Evolutionary conservation across 1,284 basidiomycete genomes (phyloP).

Genomic region (Pisolithus thermaeus): DNA sequence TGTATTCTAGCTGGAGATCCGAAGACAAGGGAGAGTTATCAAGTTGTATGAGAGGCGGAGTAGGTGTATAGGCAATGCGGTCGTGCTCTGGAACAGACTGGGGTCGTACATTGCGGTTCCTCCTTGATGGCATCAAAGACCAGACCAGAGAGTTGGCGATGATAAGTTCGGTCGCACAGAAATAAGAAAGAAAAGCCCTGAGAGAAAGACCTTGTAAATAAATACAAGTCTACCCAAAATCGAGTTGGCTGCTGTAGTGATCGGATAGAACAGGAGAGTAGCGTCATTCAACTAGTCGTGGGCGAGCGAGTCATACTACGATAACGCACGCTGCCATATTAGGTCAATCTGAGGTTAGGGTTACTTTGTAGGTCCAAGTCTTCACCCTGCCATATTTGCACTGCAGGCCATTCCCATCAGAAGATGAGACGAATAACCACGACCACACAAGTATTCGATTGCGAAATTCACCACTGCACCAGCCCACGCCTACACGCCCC

Average conservation of each 20-base stretch:
- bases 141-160: not conserved
- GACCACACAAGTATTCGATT: no score
- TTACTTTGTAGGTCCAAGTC: no score
- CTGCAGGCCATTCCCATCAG: no score
- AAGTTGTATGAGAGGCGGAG: conserved; percentile 26
- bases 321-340: no score
- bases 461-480: no score
- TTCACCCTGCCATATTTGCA: no score
- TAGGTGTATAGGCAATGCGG: conserved; percentile 17
- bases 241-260: conserved; percentile 3
- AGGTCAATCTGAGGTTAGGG: no score
- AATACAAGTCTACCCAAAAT: conserved; percentile 26
- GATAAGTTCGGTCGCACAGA: conserved; percentile 11
- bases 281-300: no score
- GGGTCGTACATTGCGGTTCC: conserved; percentile 18
- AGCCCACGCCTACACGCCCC: no score
- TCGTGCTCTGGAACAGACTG: conserved; percentile 18
- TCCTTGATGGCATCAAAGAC: conserved; percentile 27
- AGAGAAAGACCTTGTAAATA: conserved; percentile 26
- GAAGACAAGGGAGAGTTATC: conserved; percentile 23
- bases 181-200: conserved; percentile 14
- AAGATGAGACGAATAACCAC: no score
- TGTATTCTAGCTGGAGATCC: conserved; percentile 12
- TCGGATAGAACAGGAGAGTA: not conserved
- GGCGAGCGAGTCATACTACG: no score